Conservation (phyloP, 208 protist genomes). For the Trypanosoma lewisi region DNA sequence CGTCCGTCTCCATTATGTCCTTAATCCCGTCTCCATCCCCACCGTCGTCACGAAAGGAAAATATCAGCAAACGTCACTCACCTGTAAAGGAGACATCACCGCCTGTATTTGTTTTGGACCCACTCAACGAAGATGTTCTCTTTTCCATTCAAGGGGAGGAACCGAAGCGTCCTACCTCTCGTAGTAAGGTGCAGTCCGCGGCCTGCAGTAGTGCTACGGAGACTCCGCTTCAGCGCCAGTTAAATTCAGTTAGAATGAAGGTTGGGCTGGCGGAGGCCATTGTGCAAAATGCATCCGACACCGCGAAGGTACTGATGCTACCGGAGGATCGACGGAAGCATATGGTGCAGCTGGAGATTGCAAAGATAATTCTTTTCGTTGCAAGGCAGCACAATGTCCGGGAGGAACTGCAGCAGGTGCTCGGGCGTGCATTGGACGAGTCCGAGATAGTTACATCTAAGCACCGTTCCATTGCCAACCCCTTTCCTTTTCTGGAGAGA, state of each 20-base stretch:
- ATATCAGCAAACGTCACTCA: background rate
- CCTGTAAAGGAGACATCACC: background rate
- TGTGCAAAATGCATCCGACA: slow-evolving; percentile 5
- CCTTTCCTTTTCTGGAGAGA: background rate
- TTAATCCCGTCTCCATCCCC: background rate
- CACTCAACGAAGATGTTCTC: background rate
- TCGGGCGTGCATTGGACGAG: slow-evolving; percentile 14
- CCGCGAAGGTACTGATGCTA: background rate
- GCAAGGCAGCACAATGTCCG: slow-evolving; percentile 71
- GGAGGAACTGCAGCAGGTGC: slow-evolving; percentile 29
- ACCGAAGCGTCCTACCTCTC: too few species aligned
- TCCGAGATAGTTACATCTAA: slow-evolving; percentile 14
- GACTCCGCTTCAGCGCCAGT: background rate
- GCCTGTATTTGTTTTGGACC: background rate
- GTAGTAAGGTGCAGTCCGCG: too few species aligned
- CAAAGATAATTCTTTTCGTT: slow-evolving; percentile 72
- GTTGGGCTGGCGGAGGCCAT: slow-evolving; percentile 12
- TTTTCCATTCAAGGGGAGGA: too few species aligned
- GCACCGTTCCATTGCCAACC: background rate
- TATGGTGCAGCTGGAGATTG: slow-evolving; percentile 57
- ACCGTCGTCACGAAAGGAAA: background rate
- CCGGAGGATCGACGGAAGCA: slow-evolving; percentile 38
- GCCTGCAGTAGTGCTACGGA: background rate
- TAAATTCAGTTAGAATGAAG: slow-evolving; percentile 9
- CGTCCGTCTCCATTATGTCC: background rate